Evolutionary conservation across 1,139 yeast genomes (phyloP).

Genomic region (Sugiyamaella xylanicola): DNA sequence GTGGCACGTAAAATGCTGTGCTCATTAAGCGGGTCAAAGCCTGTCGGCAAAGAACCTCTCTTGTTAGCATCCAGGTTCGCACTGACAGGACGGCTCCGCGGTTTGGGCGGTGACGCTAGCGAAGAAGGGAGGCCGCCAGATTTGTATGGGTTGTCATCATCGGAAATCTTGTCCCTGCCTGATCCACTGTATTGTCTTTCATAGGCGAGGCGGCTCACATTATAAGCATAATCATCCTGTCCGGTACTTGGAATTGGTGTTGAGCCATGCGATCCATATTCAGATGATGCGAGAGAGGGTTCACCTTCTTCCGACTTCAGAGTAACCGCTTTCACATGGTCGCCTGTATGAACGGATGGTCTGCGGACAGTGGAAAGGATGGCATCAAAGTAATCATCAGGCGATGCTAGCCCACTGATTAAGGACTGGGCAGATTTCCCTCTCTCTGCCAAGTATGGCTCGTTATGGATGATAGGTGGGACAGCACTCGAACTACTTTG

Average conservation of each 20-base stretch:
- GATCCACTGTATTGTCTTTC: slow-evolving; percentile 9
- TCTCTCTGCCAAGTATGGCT: slow-evolving; percentile 7
- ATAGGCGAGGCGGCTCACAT: slow-evolving; percentile 11
- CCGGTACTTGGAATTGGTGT: slow-evolving; percentile 22
- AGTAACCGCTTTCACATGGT: slow-evolving; percentile 33
- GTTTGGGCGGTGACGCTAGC: neutral
- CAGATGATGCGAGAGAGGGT: neutral
- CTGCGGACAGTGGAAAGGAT: slow-evolving; percentile 31
- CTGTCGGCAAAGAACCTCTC: slow-evolving; percentile 19
- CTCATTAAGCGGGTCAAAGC: slow-evolving; percentile 27
- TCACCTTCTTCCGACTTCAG: slow-evolving; percentile 21
- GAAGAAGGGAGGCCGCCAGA: neutral
- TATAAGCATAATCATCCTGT: slow-evolving; percentile 17
- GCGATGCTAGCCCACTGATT: slow-evolving; percentile 20
- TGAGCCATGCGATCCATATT: slow-evolving; percentile 15
- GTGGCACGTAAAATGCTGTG: slow-evolving; percentile 25
- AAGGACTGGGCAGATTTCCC: slow-evolving; percentile 21
- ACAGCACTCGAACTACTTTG: slow-evolving; percentile 8
- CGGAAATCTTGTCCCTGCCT: neutral
- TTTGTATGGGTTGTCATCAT: neutral
- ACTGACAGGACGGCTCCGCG: slow-evolving; percentile 6
- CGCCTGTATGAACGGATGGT: slow-evolving; percentile 36
- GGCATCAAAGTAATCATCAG: slow-evolving; percentile 33
- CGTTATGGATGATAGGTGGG: slow-evolving; percentile 26
- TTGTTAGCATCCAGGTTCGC: slow-evolving; percentile 5